Evolutionary conservation across 2,329 filamentous ascomycete genomes (phyloP).

Genomic region (Hirsutella minnesotensis): DNA sequence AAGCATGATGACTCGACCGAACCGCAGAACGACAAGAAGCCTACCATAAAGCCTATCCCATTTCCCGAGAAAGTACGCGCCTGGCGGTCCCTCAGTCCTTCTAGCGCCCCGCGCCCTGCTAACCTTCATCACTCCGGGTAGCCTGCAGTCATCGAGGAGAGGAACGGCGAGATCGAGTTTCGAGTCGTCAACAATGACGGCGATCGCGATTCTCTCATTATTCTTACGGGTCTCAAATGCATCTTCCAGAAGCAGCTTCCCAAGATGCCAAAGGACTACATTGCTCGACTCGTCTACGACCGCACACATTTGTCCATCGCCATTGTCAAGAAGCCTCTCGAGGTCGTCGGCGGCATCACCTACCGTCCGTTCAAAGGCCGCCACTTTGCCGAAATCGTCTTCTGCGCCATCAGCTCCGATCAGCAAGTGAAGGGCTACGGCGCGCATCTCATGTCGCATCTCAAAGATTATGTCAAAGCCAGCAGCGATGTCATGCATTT

Average conservation of each 20-base stretch:
- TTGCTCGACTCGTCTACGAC: conserved; percentile 93
- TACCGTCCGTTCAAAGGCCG: conserved; percentile 89
- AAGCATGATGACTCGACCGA: conserved; percentile 33
- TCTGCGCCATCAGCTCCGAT: conserved; percentile 93
- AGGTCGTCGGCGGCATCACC: conserved; percentile 94
- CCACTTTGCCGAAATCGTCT: conserved; percentile 95
- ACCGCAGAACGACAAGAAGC: conserved; percentile 29
- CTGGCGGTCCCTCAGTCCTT: background rate
- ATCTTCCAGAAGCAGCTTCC: conserved; percentile 98
- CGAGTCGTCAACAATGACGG: conserved; percentile 97
- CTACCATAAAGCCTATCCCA: conserved; percentile 53
- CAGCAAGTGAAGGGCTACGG: conserved; percentile 99
- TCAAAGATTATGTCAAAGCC: conserved; percentile 97
- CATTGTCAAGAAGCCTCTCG: conserved; percentile 90
- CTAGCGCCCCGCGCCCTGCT: background rate
- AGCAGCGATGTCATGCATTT: conserved; percentile 98
- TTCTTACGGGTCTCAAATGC: conserved; percentile 89
- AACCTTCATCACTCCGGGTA: conserved; percentile 17
- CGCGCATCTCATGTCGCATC: conserved; percentile 92
- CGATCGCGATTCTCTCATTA: conserved; percentile 76
- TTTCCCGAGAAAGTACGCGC: conserved; percentile 72
- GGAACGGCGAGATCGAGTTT: conserved; percentile 90
- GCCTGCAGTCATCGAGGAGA: conserved; percentile 87
- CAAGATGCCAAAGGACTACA: conserved; percentile 99
- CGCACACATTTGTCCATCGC: conserved; percentile 92